Base-by-base conservation (phyloP, 1,284 basidiomycete genomes). In the Waitea zeae region DNA sequence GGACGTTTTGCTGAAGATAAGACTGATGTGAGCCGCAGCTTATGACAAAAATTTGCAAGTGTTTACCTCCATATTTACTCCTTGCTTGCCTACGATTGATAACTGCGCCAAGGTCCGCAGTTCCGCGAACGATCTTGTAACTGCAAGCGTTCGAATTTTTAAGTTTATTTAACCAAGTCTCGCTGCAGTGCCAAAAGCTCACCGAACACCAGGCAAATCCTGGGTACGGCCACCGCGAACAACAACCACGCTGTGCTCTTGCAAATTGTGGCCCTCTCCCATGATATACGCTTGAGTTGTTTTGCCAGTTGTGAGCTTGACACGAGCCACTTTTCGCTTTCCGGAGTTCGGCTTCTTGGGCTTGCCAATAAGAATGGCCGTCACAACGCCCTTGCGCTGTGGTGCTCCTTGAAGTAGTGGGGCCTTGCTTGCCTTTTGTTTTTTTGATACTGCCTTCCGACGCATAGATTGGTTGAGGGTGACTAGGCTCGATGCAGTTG, bases 261-360 rank as follows among this genome's bases (percentile, higher is more conserved):
- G 95, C 48, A 98, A 57, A 52, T 96, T 97, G 56, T 98, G 93
- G 1, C 95, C 95, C 51, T 98, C 95, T 44, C 95, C 95, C 28
- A 84, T 86, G 37, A 98, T 92, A 53, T 97, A 98, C 12, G 92
- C 92, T 57, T 84, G 81, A 39, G 92, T 69, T 28, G 76, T 79
- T 53, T 86, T 81, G 34, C 95, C 95, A 20, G 82, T 93, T 20
- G 79, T 72, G 34, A 98, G 64, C 61, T 93, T 93, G 45, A 99
- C 80, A 50, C 87, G 72, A 29, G 90, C 90, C 39, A 97, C 87
- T 61, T 97, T 98, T 42, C 95, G 84, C 50, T 96, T 89, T 30
- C 92, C 92, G 29, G 93, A 98, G 59, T 99, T 99, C 43, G 95
- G 95, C 54, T 99, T 99, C 64, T 92, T 96, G 17, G 95, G 95